Base-by-base conservation (phyloP, 2,329 filamentous ascomycete genomes). In the Pyricularia grisea region DNA sequence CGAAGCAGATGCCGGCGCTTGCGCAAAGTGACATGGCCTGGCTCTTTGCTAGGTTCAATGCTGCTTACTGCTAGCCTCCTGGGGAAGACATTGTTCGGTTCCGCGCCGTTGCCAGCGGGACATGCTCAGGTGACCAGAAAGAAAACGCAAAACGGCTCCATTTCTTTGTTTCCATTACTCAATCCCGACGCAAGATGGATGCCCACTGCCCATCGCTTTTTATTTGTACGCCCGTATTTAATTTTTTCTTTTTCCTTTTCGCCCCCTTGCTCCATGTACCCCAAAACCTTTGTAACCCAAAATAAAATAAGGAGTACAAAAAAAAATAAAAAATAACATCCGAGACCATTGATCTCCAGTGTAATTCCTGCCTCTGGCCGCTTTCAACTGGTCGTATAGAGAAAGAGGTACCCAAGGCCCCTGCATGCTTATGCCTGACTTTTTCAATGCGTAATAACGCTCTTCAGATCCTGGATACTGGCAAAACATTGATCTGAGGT, bases 131-230 rank as follows among this genome's bases (percentile, higher is more conserved):
- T 74, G 68, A 69, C 67, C 58, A 14, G 33, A 60, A 67, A 67
- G 68, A 74, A 72, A 76, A 74, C 36, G 36, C 25, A 42, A 31
- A 30, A 55, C 25, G 42, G 67, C 73, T 76, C 78, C 79, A 80
- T 76, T 77, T 75, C 76, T 77, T 75, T 75, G 78, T 83, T 83
- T 83, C 74, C 74, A 83, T 83, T 83, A 83, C 81, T 75, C 79
- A 83, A 83, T 83, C 73, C 70, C 73, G 31, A 68, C 33, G 65
- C 65, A 71, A 61, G 50, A 63, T 33, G 28, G 28, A 63, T 36
- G 65, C 23, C 65, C 55, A 30, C 14, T 36, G 65, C 23, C 58
- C 6, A 28, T 61, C 42, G 17, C 42, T 55, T 61, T n/a, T 61
- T 12, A 25, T 10, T 61, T 61, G 58, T 25, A 61, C 23, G 27